Conservation (phyloP, 2,329 filamentous ascomycete genomes). For the Ascochyta koolunga region DNA sequence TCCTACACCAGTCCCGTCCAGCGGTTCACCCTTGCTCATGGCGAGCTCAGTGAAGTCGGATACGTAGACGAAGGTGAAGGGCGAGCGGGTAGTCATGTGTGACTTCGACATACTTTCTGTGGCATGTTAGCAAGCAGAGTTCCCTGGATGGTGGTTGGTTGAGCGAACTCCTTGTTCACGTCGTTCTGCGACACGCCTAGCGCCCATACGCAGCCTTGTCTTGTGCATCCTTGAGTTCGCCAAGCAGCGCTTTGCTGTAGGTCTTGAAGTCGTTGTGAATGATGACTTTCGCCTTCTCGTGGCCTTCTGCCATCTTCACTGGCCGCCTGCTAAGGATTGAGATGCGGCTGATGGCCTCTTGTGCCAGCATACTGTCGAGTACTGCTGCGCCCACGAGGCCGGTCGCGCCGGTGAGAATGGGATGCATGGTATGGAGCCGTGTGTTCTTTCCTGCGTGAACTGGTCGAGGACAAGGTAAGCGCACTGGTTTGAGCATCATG, state of each 20-base stretch:
- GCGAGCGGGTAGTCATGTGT: slow-evolving; percentile 69
- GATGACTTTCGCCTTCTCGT: slow-evolving; percentile 68
- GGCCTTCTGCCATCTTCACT: slow-evolving; percentile 65
- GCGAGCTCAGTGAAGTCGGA: slow-evolving; percentile 65
- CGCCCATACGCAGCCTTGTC: slow-evolving; percentile 75
- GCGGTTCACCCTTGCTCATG: slow-evolving; percentile 52
- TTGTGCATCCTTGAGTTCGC: slow-evolving; percentile 66
- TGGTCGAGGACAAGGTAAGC: slow-evolving; percentile 4
- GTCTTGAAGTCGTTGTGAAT: slow-evolving; percentile 69
- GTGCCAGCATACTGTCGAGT: slow-evolving; percentile 46
- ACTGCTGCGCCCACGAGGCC: slow-evolving; percentile 50
- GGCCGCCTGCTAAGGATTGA: slow-evolving; percentile 71
- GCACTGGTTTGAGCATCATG: background rate
- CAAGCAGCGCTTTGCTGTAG: slow-evolving; percentile 65
- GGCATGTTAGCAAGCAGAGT: background rate
- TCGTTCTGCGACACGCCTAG: slow-evolving; percentile 68
- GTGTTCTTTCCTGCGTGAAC: background rate
- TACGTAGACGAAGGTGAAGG: slow-evolving; percentile 74
- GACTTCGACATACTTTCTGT: slow-evolving; percentile 69
- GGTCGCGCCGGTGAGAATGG: slow-evolving; percentile 54
- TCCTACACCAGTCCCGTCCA: slow-evolving; percentile 48
- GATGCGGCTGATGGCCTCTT: slow-evolving; percentile 64
- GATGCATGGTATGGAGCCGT: slow-evolving; percentile 40
- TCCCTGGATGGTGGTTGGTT: background rate
- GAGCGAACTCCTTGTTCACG: slow-evolving; percentile 60